These are phyloP conservation scores for Vanilla planifolia DNA, from an alignment of 106 monocot genomes.

Conservation along the genomic window DNA sequence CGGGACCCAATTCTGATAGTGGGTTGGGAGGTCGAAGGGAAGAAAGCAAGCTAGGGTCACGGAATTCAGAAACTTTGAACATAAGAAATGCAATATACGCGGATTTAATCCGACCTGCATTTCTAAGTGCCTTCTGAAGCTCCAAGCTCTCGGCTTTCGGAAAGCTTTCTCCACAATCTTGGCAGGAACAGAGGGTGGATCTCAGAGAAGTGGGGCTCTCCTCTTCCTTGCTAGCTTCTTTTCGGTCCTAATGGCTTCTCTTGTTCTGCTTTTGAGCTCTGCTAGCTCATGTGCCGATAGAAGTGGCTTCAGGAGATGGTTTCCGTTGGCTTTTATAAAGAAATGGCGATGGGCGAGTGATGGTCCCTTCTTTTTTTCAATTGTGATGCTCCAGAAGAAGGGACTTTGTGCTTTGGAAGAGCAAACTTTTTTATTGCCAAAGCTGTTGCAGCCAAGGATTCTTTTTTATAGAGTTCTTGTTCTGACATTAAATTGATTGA, in stretches of 20 bases:
- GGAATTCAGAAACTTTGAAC: not conserved
- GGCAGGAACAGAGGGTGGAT: slow-evolving; percentile 38
- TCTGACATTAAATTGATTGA: no score
- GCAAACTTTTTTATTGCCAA: no score
- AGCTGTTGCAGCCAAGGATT: no score
- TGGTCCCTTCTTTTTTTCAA: not conserved
- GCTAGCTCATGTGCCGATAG: slow-evolving; percentile 21
- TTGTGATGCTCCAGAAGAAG: not conserved
- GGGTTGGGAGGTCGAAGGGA: slow-evolving; percentile 5
- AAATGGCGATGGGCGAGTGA: not conserved
- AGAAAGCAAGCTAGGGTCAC: not conserved
- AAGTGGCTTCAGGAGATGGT: no score
- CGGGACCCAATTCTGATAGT: slow-evolving; percentile 69
- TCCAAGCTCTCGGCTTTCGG: slow-evolving; percentile 71
- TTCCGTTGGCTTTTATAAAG: no score
- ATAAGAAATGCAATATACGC: not conserved
- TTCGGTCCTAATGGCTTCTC: slow-evolving; percentile 12
- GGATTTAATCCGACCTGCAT: slow-evolving; percentile 49
- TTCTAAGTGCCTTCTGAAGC: slow-evolving; percentile 52
- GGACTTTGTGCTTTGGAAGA: not conserved
- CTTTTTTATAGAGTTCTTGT: not conserved
- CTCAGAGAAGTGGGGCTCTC: slow-evolving; percentile 33
- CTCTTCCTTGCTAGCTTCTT: slow-evolving; percentile 1
- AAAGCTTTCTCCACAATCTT: slow-evolving; percentile 80
- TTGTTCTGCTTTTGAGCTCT: slow-evolving; percentile 5